Evolutionary conservation across 352 stramenopile species (phyloP).

Genomic region (Phytophthora pistaciae): DNA sequence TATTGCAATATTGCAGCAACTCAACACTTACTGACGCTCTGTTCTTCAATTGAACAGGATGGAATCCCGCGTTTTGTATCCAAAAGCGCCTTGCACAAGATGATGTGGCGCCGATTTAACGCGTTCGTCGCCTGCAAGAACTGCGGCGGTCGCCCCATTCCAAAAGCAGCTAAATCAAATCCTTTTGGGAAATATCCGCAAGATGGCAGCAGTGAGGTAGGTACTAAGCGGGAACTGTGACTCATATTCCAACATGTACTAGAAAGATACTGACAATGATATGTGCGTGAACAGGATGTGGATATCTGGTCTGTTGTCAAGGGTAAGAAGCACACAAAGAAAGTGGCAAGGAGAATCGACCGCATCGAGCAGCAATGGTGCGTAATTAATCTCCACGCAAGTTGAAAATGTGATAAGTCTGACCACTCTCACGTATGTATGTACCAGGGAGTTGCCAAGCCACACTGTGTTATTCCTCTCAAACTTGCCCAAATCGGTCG

Average conservation of each 20-base stretch:
- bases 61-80: slow-evolving; percentile 71
- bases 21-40: background rate
- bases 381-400: background rate
- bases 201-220: slow-evolving; percentile 37
- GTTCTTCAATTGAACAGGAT: slow-evolving; percentile 38
- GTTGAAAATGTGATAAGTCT: background rate
- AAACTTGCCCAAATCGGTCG: slow-evolving; percentile 75
- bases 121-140: slow-evolving; percentile 79
- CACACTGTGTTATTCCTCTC: slow-evolving; percentile 70
- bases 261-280: background rate
- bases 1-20: too few relatives aligned
- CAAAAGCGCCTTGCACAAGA: slow-evolving; percentile 48
- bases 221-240: slow-evolving; percentile 5
- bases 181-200: slow-evolving; percentile 9
- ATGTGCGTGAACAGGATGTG: slow-evolving; percentile 46
- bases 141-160: slow-evolving; percentile 61
- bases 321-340: slow-evolving; percentile 59
- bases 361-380: slow-evolving; percentile 66
- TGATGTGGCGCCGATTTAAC: slow-evolving; percentile 77
- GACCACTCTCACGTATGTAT: background rate
- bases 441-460: slow-evolving; percentile 53
- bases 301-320: slow-evolving; percentile 70
- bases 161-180: slow-evolving; percentile 34
- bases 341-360: slow-evolving; percentile 46
- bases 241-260: background rate